Evolutionary conservation across 371 early-diverging fungal species (phyloP).

Genomic region (Sporodiniella umbellata): DNA sequence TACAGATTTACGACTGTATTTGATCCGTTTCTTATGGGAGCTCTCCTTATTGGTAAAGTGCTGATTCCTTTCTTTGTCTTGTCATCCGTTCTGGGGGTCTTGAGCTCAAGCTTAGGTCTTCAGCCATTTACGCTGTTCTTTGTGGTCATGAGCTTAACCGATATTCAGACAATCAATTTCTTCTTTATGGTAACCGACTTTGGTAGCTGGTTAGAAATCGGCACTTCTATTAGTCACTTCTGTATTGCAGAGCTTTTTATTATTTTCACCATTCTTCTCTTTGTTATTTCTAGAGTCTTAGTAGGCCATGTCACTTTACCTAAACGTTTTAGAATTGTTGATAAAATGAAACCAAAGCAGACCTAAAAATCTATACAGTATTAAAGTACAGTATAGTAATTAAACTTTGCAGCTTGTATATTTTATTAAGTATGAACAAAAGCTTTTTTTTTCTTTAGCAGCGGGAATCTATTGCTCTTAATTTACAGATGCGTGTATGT

Average conservation of each 20-base stretch:
- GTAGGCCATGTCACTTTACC: slow-evolving; percentile 50
- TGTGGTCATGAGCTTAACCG: slow-evolving; percentile 80
- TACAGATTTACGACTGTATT: slow-evolving; percentile 90
- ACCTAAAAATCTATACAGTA: not conserved
- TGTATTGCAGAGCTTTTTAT: slow-evolving; percentile 83
- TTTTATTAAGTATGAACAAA: not conserved
- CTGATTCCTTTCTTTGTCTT: slow-evolving; percentile 91
- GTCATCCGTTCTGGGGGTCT: slow-evolving; percentile 74
- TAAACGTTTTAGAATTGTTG: slow-evolving; percentile 8
- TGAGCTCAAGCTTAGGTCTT: slow-evolving; percentile 69
- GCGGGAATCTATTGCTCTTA: not conserved
- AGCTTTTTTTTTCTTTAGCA: not conserved
- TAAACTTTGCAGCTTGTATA: not conserved
- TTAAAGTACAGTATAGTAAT: not conserved
- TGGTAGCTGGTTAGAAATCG: slow-evolving; percentile 96
- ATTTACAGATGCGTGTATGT: not conserved
- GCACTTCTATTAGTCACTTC: slow-evolving; percentile 91
- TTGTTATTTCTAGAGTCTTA: slow-evolving; percentile 57
- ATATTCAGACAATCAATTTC: slow-evolving; percentile 93
- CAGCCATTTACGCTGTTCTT: slow-evolving; percentile 84
- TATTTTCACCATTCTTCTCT: slow-evolving; percentile 73
- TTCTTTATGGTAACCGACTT: slow-evolving; percentile 90
- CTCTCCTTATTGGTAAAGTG: slow-evolving; percentile 82
- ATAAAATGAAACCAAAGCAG: slow-evolving; percentile 17
- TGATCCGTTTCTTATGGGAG: slow-evolving; percentile 88